Base-by-base conservation (phyloP, 306 rosid genomes). In the Cyclanthera cordifolia region DNA sequence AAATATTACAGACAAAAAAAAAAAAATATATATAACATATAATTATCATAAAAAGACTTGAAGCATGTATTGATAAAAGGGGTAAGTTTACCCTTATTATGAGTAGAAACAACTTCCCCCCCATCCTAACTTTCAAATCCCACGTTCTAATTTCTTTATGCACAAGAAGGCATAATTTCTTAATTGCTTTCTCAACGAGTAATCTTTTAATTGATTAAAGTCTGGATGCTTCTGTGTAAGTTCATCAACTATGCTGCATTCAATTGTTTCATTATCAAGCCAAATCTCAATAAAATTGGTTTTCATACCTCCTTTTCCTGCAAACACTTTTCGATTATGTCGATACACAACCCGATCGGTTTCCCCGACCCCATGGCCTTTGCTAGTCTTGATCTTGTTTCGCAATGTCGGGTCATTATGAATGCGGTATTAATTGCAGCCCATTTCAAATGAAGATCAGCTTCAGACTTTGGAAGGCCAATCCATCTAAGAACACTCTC, bases 401-500 rank as follows among this genome's bases (percentile, higher is more conserved):
- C 58, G 13, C 20, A 28, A n/a, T 72, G 75, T 2, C 49, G 46
- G 27, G 49, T n/a, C 75, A 72, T 5, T n/a, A 72, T 24, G 23
- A 25, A 72, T 11, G 57, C 69, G 0, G 75, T 72, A 58, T 72
- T 72, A 1, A 21, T 47, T 2, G 75, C 75, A 10, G 68, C 75
- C 75, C 75, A 72, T 56, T 30, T 57, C 7, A 56, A 27, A 15
- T n/a, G 68, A 41, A 47, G 47, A 39, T 56, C 75, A 4, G 24
- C 32, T 11, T 72, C 69, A 46, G 56, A 28, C 58, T 57, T 43
- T 10, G 68, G 24, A 49, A 58, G 32, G 14, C 68, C 69, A 14
- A 72, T 27, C 75, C 75, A 72, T 23, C 37, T 21, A 43, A 72
- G 47, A 57, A 72, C 75, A 56, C 68, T 72, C 27, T 47, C 46